Evolutionary conservation across 352 stramenopile species (phyloP), one percentile per base, ranked within the genome.

Genomic region (Plasmopara muralis): DNA sequence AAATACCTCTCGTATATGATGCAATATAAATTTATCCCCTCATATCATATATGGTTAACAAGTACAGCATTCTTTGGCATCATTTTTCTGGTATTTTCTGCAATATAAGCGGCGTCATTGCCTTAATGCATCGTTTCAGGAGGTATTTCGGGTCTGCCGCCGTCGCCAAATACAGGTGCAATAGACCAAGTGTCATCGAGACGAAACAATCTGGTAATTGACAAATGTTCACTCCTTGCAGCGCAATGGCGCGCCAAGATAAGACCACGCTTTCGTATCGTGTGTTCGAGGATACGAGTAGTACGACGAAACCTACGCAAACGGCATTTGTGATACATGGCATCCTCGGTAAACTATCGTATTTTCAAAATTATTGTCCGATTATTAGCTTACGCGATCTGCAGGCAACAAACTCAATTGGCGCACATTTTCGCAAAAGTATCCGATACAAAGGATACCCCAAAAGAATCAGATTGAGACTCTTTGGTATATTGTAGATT

Each of bases 401-500:
- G 12, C 48, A 91, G 80, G 80, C 47, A 91, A 91, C 60, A 91
- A 91, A 49, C 66, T 88, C 46, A 91, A 91, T 42, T 91, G 80
- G 80, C 70, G 77, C 43, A 91, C 80, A 39, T 91, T 91, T 59
- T 85, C 75, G 28, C 77, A 81, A 33, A 84, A 77, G 76, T 83
- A 62, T 9, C 68, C 53, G 2, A 37, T 4, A 29, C 6, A n/a
- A 28, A 41, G 10, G 9, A 18, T 28, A 6, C 5, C n/a, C 20
- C 20, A 25, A 29, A 16, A 20, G 6, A 14, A 4, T 30, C 16
- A 9, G 12, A 14, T 29, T 54, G 7, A 57, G 45, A 30, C 5
- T 44, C 39, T 37, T 38, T 28, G 29, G 30, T 9, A 9, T 49
- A 29, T 14, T 58, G 34, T 33, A 88, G 77, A 33, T 48, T 88